Evolutionary conservation across 2,329 filamentous ascomycete genomes (phyloP).

Genomic region (Aureobasidium sp.): DNA sequence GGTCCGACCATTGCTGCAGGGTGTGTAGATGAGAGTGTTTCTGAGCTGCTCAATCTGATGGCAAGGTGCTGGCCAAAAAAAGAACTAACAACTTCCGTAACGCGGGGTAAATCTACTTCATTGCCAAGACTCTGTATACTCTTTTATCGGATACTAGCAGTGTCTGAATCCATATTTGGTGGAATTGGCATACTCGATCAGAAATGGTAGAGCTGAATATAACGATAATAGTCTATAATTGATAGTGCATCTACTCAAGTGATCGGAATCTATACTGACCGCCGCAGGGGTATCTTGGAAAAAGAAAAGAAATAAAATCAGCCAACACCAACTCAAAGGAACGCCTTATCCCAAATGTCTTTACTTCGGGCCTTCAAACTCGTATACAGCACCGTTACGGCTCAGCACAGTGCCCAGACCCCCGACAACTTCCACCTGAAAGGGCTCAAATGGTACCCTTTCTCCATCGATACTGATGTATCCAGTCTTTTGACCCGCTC

Average conservation of each 20-base stretch:
- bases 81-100: not conserved
- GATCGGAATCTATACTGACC: not conserved
- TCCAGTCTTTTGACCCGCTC: slow-evolving; percentile 54
- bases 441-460: slow-evolving; percentile 74
- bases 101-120: not conserved
- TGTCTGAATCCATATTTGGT: too few species aligned
- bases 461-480: slow-evolving; percentile 96
- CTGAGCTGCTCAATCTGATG: not conserved
- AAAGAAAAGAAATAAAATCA: not conserved
- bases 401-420: slow-evolving; percentile 80
- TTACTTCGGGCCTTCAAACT: slow-evolving; percentile 40
- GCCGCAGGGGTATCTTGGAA: not conserved
- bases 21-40: not conserved
- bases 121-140: not conserved
- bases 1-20: slow-evolving; percentile 28
- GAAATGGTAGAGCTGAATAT: too few species aligned
- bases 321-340: not conserved
- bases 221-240: not conserved
- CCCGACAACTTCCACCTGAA: slow-evolving; percentile 83
- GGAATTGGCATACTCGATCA: too few species aligned
- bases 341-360: not conserved
- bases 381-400: slow-evolving; percentile 64
- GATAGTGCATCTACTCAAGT: not conserved
- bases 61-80: not conserved
- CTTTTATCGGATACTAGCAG: not conserved